Evolutionary conservation across 2,329 filamentous ascomycete species (phyloP), one percentile per base, ranked within the genome.

Genomic region (Fonsecaea nubica): DNA sequence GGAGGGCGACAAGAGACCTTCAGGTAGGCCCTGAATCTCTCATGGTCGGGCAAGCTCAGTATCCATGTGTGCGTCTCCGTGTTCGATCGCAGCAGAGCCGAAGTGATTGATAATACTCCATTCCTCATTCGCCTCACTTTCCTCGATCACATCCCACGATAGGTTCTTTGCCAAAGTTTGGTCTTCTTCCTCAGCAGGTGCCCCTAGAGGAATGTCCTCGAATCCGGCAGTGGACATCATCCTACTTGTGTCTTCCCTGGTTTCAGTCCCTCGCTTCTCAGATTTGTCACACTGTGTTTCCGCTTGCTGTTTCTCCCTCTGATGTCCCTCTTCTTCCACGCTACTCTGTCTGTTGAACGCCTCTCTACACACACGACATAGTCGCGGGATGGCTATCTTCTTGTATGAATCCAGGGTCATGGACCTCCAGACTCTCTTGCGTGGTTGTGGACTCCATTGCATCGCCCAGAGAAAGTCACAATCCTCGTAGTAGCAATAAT

Each of bases 21-120:
- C 15, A 7, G 5, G 18, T 8, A 18, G 15, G 15, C 40, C n/a
- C 3, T 6, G 5, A 9, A 7, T 7, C n/a, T 50, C 45, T 52
- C 32, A 61, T 30, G 58, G 58, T 30, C 58, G 45, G 13, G 42
- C 48, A 13, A 50, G 50, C 33, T 48, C 45, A 32, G 58, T 53
- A 35, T 61, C 58, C 32, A 52, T 45, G 18, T 61, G 58, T 30
- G 58, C 58, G 32, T 61, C 58, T 18, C 52, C 45, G 32, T 35
- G 54, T 40, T 60, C 35, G 45, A 58, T 45, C 21, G 45, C 52
- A 59, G 45, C 18, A 48, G 21, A 56, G 4, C 60, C 60, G 33
- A 62, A 56, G 15, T 55, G 60, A 30, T 62, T 56, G 32, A 62
- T 56, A 15, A 62, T 38, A 18, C 35, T 36, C 60, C 60, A 62